Evolutionary conservation across 257 asterid species (phyloP).

Genomic region (Solanum bulbocastanum): DNA sequence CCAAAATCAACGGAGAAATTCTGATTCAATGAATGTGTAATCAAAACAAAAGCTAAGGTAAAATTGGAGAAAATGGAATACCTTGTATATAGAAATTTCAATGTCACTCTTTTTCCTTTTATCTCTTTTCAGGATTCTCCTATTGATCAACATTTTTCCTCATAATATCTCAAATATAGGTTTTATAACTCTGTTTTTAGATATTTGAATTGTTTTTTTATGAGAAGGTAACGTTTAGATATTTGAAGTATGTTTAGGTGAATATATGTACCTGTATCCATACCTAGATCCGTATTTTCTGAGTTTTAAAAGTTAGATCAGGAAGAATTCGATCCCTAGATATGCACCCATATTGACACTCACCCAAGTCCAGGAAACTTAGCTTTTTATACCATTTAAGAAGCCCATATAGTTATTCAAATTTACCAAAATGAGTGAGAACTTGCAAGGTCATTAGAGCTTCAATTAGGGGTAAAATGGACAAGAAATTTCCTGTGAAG

Average conservation of each 20-base stretch:
- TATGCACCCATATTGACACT: not conserved
- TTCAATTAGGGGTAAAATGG: not conserved
- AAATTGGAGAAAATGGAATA: not conserved
- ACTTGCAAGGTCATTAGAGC: not conserved
- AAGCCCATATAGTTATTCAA: not conserved
- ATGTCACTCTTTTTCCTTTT: not conserved
- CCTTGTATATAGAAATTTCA: not conserved
- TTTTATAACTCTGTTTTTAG: no score
- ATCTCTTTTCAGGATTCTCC: not conserved
- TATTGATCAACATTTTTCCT: not conserved
- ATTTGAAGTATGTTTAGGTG: no score
- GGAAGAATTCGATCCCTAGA: not conserved
- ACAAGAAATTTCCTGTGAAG: not conserved
- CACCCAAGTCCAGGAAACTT: not conserved
- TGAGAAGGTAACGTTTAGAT: not conserved
- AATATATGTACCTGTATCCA: not conserved
- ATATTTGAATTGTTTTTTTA: no score
- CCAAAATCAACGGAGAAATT: not conserved
- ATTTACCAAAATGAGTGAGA: not conserved
- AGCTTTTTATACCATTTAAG: not conserved
- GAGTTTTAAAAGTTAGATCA: not conserved
- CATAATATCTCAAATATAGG: not conserved
- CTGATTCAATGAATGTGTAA: not conserved
- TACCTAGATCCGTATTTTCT: not conserved
- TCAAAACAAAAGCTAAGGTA: not conserved